phyloP scores from a whole-genome alignment of 768 basidiomycete genomes.

The Amanita rubescens region DNA sequence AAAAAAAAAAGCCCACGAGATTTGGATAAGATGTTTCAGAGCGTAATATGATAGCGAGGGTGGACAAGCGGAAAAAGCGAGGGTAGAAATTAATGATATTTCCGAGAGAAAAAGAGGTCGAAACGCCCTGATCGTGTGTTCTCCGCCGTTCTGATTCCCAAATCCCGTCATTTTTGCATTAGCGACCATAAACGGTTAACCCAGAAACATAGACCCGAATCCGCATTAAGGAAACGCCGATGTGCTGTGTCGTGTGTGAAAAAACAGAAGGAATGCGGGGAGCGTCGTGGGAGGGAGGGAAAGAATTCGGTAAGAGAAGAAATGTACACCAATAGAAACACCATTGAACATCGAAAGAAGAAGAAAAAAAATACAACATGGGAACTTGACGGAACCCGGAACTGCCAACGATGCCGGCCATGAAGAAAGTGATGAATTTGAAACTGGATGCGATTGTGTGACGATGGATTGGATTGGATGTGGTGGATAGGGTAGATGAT shows the following conservation, averaged over 20 bases:
- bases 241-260: background rate
- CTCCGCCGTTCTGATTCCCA: too few relatives aligned
- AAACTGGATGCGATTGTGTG: too few relatives aligned
- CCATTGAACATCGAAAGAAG: background rate
- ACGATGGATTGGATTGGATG: background rate
- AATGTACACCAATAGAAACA: slow-evolving; percentile 2
- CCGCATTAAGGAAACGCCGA: background rate
- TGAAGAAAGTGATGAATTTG: background rate
- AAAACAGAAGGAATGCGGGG: too few relatives aligned
- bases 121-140: too few relatives aligned
- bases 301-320: background rate
- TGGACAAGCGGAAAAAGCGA: too few relatives aligned
- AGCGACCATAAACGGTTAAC: background rate
- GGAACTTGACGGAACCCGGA: background rate
- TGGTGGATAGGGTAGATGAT: background rate
- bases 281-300: background rate
- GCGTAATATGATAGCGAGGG: too few relatives aligned
- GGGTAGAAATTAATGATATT: too few relatives aligned
- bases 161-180: too few relatives aligned
- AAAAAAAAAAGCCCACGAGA: too few relatives aligned
- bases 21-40: too few relatives aligned
- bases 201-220: too few relatives aligned
- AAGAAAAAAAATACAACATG: background rate
- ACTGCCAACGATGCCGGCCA: background rate
- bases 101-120: too few relatives aligned